Base-by-base conservation (phyloP, 805 yeast species). In the Clavispora vitiphila region DNA sequence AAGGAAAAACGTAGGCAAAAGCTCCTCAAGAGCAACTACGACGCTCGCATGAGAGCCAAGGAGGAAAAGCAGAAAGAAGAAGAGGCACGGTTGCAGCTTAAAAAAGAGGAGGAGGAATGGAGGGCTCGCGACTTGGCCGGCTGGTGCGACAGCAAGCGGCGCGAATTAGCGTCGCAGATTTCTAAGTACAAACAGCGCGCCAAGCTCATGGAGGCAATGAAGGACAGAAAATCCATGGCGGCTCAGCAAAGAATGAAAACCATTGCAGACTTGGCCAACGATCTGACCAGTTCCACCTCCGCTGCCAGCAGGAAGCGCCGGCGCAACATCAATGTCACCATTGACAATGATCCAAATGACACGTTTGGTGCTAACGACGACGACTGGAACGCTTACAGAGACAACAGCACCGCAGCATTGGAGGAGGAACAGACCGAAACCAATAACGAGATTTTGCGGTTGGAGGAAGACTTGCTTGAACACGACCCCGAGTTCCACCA, bases 331-430 rank as follows among this genome's bases (percentile, higher is more conserved):
- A 78, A 75, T 50, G 78, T 81, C 0, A 79, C 89, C 1, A 83
- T 86, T 25, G 96, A 87, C 55, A 87, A 86, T 51, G 97, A 88
- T 60, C 95, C 95, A 12, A 87, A 81, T 54, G 98, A 91, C 62
- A 86, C 90, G 0, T 90, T 91, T 63, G 98, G 97, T 42, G 90
- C 96, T 2, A 81, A 88, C 55, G 98, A 91, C 58, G 96, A 86
- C 42, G 99, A 93, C 62, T 91, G 97, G 97, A 79, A 84, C 18
- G 81, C 88, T 14, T 91, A 91, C 59, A 76, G 93, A 53, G 93
- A 87, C 56, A 84, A 89, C 42, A 78, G 87, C 15, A 78, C 76
- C 48, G 82, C 73, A 14, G 83, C 81, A 20, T 86, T 89, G 50
- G 89, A 83, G 44, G 96, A 88, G 51, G 77, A 78, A 25, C 83